Percentiles rank a stretch among this genome's conserved stretches.
phyloP scores from a whole-genome alignment of 371 early-diverging fungal species.

The Cladochytrium tenue region DNA sequence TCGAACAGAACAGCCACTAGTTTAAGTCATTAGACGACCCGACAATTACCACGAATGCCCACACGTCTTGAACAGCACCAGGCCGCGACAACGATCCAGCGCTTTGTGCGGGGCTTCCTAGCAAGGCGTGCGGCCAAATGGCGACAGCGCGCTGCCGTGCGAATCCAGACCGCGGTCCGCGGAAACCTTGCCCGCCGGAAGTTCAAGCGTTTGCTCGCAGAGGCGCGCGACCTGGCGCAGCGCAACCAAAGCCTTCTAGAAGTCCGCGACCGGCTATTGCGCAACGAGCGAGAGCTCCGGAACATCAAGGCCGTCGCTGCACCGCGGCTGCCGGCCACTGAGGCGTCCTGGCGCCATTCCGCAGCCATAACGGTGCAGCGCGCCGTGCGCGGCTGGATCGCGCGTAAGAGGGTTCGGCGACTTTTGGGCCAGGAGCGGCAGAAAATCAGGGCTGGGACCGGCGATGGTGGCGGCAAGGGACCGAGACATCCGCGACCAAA shows the following conservation, averaged over 20 bases:
- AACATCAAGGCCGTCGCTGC: background rate
- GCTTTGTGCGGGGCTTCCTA: background rate
- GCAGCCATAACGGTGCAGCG: constrained; percentile 1
- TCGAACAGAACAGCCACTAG: no score
- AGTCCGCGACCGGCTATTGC: background rate
- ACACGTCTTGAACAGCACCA: background rate
- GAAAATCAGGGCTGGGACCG: no score
- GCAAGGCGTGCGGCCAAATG: background rate
- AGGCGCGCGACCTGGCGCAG: background rate
- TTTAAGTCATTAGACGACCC: no score
- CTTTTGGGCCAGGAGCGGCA: background rate
- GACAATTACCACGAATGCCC: background rate
- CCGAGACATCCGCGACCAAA: background rate
- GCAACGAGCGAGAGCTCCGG: background rate
- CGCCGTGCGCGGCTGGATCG: background rate
- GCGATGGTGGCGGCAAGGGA: background rate
- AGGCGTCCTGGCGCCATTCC: background rate
- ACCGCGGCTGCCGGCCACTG: background rate
- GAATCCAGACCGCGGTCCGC: background rate
- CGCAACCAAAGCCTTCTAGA: background rate
- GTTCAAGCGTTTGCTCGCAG: background rate
- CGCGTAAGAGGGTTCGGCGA: background rate
- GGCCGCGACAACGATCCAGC: constrained; percentile 2
- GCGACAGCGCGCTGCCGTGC: background rate
- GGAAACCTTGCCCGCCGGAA: background rate